Evolutionary conservation across 192 early-diverging fungal species (phyloP), one percentile per base, ranked within the genome.

Genomic region (Linnemannia schmuckeri): DNA sequence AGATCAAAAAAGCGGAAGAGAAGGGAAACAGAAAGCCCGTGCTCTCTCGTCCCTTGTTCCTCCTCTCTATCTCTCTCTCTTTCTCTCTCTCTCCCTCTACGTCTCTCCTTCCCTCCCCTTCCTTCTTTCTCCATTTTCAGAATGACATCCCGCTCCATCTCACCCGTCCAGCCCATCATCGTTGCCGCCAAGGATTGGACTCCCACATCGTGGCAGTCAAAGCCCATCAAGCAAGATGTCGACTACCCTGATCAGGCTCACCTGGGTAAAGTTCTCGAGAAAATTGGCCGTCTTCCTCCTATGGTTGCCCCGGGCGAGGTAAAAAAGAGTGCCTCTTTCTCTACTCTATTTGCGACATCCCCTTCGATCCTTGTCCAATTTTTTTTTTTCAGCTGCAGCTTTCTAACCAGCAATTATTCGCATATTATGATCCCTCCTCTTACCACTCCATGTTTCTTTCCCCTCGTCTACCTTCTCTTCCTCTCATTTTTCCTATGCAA

Each of bases 281-380:
- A 97, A 81, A 90, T 99, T 35, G 88, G 93, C 10, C 88, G 88
- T 57, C 90, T 99, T 74, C 98, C 98, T 79, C 97, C 97, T 27
- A 90, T 99, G 76, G 98, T 99, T n/a, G 92, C 94, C 35, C 90
- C 95, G 70, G 87, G 87, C 17, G 98, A 99, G 92, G 97, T 97
- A 89, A 24, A 22, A 66, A 18, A 4, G 18, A 52, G 6, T 69
- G 57, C 49, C 46, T 47, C 12, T 40, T 73, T 73, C 35, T 46
- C 22, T 44, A 46, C 4, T 73, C 20, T 73, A 40, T 30, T 33
- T 24, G 42, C 74, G 54, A 7, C 33, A 57, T 75, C 73, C 30
- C 7, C 5, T 71, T 38, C 13, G 70, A 38, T 42, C 42, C 70
- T 10, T 20, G 33, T 41, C 20, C 74, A 15, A 10, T 77, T 8